Base-by-base conservation (phyloP, 768 basidiomycete species). In the Kwoniella sp. region DNA sequence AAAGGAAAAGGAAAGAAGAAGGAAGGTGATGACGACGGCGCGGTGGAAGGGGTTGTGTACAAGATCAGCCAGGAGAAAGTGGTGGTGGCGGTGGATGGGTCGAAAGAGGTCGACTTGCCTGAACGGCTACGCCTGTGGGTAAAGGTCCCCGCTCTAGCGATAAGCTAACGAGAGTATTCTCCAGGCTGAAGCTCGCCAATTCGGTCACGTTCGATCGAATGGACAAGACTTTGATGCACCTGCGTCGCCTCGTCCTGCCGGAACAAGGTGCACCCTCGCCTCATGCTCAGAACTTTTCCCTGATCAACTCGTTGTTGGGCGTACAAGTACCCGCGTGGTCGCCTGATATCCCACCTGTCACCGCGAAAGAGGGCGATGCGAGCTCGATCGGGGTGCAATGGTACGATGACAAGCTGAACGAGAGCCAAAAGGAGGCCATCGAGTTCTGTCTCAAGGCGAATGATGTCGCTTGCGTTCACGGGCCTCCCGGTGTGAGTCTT, bases 151-250 rank as follows among this genome's bases (percentile, higher is more conserved):
- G 14, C n/a, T 19, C 32, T 52, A 23, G 27, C 28, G 31, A 36
- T 33, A 17, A 17, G 22, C 17, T 23, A 17, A 15, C 38, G 38
- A 39, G 8, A 43, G 8, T 37, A 14, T 12, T 15, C 14, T 10
- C 22, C 53, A 78, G 78, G 2, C 70, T 96, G 45, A 96, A 96
- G 68, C 78, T 93, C 2, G 90, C 90, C 11, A 96, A 96, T 62
- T 89, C 84, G 48, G 83, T 88, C 14, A 98, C 92, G 0, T 91
- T 87, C 69, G 89, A 91, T 63, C 80, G 91, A 58, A 95, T 96
- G 90, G 87, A 89, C 50, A 84, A 84, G 56, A 84, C 88, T 0
- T 79, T 92, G 7, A 80, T 84, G 56, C 79, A 80, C 46, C 74
- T 90, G 22, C 82, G 86, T 67, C 79, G 77, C 41, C 60, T 80